Percentiles rank a stretch among this genome's conserved stretches.
Conservation (phyloP, 768 basidiomycete species). For the Russula sp. region DNA sequence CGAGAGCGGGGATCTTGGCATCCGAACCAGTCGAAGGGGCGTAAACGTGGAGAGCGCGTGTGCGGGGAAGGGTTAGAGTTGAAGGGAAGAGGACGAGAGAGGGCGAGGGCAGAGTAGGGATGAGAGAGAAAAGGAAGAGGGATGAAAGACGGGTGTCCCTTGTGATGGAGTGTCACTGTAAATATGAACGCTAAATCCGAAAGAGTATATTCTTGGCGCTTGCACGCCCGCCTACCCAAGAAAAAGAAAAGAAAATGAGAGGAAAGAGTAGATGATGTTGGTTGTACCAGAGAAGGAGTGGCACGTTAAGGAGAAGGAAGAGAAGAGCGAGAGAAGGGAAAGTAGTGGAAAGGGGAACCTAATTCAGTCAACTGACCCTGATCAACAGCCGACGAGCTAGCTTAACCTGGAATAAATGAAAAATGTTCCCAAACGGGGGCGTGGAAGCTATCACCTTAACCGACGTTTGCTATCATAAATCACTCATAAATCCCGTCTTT, state of each 20-base stretch:
- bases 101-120: neutral
- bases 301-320: neutral
- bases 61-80: neutral
- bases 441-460: neutral
- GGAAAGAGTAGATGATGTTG: too few species aligned
- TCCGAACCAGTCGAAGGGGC: conserved; percentile 4
- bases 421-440: too few species aligned
- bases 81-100: neutral
- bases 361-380: neutral
- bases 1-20: conserved; percentile 2
- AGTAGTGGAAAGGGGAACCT: neutral
- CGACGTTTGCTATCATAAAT: too few species aligned
- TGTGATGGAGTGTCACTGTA: neutral
- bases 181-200: too few species aligned
- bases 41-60: neutral
- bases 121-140: neutral
- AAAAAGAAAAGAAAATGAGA: neutral
- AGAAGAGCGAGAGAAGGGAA: neutral
- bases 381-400: neutral
- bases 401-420: neutral
- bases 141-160: neutral
- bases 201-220: neutral
- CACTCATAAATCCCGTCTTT: neutral
- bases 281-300: neutral
- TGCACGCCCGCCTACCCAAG: neutral